A percentile compares a stretch with the other conserved stretches of the same genome.
Conservation (phyloP, 2,329 filamentous ascomycete genomes). For the Penicillium sp. region DNA sequence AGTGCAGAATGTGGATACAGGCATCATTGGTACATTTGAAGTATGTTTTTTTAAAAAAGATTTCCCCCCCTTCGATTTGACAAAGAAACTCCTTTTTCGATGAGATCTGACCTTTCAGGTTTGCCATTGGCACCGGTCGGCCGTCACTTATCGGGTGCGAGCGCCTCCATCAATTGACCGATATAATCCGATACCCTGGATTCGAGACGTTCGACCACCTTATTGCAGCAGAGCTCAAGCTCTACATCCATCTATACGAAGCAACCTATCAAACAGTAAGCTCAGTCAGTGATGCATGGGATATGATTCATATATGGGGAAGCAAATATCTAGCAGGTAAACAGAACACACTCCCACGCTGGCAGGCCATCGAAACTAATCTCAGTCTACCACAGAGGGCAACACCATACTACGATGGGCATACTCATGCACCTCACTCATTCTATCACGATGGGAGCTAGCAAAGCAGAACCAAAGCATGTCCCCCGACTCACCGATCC, state of each 20-base stretch:
- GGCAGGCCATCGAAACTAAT: background rate
- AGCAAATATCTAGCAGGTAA: slow-evolving; percentile 3
- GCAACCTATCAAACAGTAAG: slow-evolving; percentile 1
- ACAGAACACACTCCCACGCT: background rate
- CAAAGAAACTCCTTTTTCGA: background rate
- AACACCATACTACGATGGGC: slow-evolving; percentile 3
- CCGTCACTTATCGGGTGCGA: slow-evolving; percentile 8
- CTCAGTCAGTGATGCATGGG: slow-evolving; percentile 6
- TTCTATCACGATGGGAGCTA: slow-evolving; percentile 9
- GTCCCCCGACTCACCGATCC: background rate
- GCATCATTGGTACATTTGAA: slow-evolving; percentile 10
- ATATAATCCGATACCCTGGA: slow-evolving; percentile 6
- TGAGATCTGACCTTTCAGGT: background rate
- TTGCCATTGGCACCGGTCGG: slow-evolving; percentile 9
- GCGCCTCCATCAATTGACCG: slow-evolving; percentile 3
- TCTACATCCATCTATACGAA: slow-evolving; percentile 9
- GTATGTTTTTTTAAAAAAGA: background rate
- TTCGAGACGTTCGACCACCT: slow-evolving; percentile 7
- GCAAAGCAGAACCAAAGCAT: slow-evolving; percentile 6
- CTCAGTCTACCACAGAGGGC: background rate
- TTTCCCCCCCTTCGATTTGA: background rate
- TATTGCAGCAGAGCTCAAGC: slow-evolving; percentile 10
- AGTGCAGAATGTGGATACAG: slow-evolving; percentile 13
- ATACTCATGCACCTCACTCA: slow-evolving; percentile 4
- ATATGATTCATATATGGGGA: slow-evolving; percentile 5